phyloP scores from a whole-genome alignment of 129 eudicot species.

The Tanacetum coccineum region DNA sequence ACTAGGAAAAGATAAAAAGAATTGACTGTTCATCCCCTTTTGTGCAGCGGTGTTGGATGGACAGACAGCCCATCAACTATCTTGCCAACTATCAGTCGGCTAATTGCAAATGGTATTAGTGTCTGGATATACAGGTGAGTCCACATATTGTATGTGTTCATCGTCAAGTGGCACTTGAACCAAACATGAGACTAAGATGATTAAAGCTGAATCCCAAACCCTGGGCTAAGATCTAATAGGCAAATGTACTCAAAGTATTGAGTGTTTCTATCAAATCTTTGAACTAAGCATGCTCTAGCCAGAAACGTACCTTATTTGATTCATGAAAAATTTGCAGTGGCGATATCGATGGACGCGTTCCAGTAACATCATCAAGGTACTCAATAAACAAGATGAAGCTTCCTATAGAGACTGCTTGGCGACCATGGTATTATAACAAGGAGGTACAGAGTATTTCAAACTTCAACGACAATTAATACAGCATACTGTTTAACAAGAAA shows the following conservation, averaged over 20 bases:
- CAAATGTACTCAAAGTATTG: too few species aligned
- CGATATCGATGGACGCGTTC: constrained; percentile 46
- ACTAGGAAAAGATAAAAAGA: background rate
- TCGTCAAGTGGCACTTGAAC: background rate
- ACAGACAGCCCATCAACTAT: constrained; percentile 40
- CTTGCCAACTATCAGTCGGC: constrained; percentile 41
- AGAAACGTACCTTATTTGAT: background rate
- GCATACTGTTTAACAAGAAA: background rate
- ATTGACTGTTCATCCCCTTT: constrained; percentile 5
- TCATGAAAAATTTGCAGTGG: constrained; percentile 38
- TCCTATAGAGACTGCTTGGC: constrained; percentile 45
- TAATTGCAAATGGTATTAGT: constrained; percentile 35
- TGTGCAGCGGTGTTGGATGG: constrained; percentile 32
- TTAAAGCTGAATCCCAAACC: too few species aligned
- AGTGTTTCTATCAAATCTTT: too few species aligned
- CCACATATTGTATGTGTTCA: background rate
- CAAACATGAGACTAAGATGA: background rate
- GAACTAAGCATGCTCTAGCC: too few species aligned
- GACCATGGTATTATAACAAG: constrained; percentile 46
- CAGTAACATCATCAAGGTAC: constrained; percentile 58
- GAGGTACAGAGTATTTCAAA: constrained; percentile 29
- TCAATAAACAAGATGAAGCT: constrained; percentile 46
- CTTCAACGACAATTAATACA: background rate
- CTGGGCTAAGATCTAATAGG: too few species aligned
- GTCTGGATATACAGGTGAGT: constrained; percentile 51